phyloP scores from a whole-genome alignment of 176 grass and related monocot species.

The Eragrostis curvula region DNA sequence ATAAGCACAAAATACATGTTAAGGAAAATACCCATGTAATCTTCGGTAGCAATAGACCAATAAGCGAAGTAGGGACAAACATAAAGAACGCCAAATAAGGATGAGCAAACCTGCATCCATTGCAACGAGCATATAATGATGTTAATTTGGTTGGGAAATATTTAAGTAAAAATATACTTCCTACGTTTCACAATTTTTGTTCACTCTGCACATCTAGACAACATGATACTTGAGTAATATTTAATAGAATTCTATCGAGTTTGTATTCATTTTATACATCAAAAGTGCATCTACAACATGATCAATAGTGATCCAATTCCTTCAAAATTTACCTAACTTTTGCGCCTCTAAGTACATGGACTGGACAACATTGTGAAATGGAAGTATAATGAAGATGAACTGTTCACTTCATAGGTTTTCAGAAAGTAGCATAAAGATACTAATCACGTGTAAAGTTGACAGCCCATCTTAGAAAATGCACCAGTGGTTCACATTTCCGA shows the following conservation, averaged over 20 bases:
- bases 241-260: not conserved
- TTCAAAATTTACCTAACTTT: not conserved
- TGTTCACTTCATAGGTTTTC: not conserved
- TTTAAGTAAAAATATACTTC: not conserved
- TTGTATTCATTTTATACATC: not conserved
- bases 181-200: not conserved
- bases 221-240: not conserved
- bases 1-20: constrained; percentile 24
- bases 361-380: not conserved
- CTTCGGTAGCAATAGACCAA: constrained; percentile 82
- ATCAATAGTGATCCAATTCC: not conserved
- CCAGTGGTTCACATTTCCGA: constrained; percentile 22
- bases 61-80: constrained; percentile 86
- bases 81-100: constrained; percentile 92
- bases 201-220: not conserved
- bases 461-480: constrained; percentile 6
- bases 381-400: constrained; percentile 5
- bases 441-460: not conserved
- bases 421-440: too few species aligned
- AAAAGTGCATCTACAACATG: not conserved
- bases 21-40: constrained; percentile 69
- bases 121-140: constrained; percentile 20
- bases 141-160: constrained; percentile 18
- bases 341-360: not conserved
- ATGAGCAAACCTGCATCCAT: constrained; percentile 81